Evolutionary conservation across 1,139 yeast genomes (phyloP), one percentile per base, ranked within the genome.

Genomic region (Candida tropicalis): DNA sequence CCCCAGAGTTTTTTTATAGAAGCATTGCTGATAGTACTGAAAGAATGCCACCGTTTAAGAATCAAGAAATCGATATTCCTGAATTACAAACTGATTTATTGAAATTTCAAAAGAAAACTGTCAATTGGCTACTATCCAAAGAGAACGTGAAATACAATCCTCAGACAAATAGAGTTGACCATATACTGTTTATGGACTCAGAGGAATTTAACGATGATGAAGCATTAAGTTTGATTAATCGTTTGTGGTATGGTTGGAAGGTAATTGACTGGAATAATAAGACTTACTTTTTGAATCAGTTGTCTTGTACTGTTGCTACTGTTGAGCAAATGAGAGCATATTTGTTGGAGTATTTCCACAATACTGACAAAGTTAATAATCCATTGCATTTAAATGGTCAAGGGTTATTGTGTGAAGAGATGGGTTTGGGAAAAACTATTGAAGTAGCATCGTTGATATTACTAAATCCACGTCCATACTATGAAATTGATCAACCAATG

Each of bases 391-490:
- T 67, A 6, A 77, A 76, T 2, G 91, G 89, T 0, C 75, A 74
- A 45, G 96, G 93, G 0, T 65, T 91, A 7, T 62, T 91, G 31
- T 86, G 95, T 1, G 98, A 91, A 58, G 98, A 93, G 62, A 93
- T 93, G 99, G 98, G 99, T 0, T 73, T 93, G 4, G 99, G 99
- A 0, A 93, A 93, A 59, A 91, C 98, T 0, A 83, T 93, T 2
- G 99, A 93, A 59, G 70, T 89, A 6, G 71, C 89, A 2, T 73
- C 96, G 0, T 64, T 90, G 27, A 65, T 84, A 0, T 58, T 83
- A 3, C 57, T 83, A 43, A 85, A 91, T 58, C 81, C 70, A 20
- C 61, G 88, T 15, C 75, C 76, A 0, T 40, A 49, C 0, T 59
- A 56, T 12, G 85, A 83, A 49, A 51, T 65, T 9, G 75, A 74